A percentile compares a stretch with the other conserved stretches of the same genome.
These are phyloP conservation scores for Phaseolus lunatus DNA, from an alignment of 306 rosid species.

Conservation along the genomic window DNA sequence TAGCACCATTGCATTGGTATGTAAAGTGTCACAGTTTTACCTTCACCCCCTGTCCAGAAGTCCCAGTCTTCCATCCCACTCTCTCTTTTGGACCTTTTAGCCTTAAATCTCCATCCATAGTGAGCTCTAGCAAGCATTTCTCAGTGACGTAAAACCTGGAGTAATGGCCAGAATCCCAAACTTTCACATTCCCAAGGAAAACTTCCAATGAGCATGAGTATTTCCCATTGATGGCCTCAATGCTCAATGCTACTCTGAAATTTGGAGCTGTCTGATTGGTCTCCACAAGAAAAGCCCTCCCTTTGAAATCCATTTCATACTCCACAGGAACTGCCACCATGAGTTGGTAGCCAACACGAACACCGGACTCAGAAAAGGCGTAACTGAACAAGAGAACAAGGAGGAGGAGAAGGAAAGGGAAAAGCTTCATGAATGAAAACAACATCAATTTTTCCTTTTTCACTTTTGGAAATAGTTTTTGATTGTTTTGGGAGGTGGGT, in stretches of 20 bases:
- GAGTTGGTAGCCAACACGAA: slow-evolving; percentile 57
- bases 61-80: slow-evolving; percentile 93
- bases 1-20: background rate
- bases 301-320: slow-evolving; percentile 61
- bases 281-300: slow-evolving; percentile 68
- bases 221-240: slow-evolving; percentile 62
- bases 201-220: slow-evolving; percentile 79
- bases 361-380: slow-evolving; percentile 57
- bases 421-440: slow-evolving; percentile 62
- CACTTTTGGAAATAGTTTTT: slow-evolving; percentile 27
- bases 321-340: slow-evolving; percentile 63
- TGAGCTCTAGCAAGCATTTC: slow-evolving; percentile 69
- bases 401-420: slow-evolving; percentile 45
- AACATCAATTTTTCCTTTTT: slow-evolving; percentile 32
- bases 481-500: slow-evolving; percentile 50
- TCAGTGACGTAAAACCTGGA: slow-evolving; percentile 64
- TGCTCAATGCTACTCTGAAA: slow-evolving; percentile 71
- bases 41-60: slow-evolving; percentile 92
- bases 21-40: slow-evolving; percentile 52
- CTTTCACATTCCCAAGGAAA: slow-evolving; percentile 87
- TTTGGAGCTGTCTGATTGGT: slow-evolving; percentile 55
- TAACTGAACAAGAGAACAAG: slow-evolving; percentile 49
- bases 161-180: slow-evolving; percentile 88
- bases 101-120: slow-evolving; percentile 78
- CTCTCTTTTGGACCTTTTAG: slow-evolving; percentile 67